Percentiles rank a stretch among this genome's conserved stretches.
phyloP scores from a whole-genome alignment of 2,329 filamentous ascomycete species.

The Colletotrichum graminicola region DNA sequence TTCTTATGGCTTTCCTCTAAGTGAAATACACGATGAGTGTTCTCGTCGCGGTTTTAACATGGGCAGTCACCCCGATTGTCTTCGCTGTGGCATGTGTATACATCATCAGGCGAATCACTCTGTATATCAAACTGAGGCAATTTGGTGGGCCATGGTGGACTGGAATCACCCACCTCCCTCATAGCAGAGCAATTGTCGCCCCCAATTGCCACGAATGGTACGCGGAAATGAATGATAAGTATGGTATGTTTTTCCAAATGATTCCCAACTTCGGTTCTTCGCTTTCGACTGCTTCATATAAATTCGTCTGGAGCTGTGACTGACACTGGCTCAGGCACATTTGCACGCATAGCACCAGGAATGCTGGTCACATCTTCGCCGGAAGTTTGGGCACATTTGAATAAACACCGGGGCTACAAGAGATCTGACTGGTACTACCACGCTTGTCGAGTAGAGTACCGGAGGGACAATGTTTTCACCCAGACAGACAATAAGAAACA shows the following conservation, averaged over 20 bases:
- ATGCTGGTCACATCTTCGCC: conserved; percentile 62
- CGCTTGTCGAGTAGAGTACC: conserved; percentile 61
- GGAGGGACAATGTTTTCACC: conserved; percentile 65
- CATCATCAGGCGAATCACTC: not conserved
- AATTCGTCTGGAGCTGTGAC: not conserved
- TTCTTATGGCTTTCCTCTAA: too few species aligned
- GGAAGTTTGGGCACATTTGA: conserved; percentile 60
- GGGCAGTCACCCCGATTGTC: not conserved
- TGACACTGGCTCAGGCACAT: conserved; percentile 40
- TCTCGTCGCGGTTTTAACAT: not conserved
- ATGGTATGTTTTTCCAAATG: conserved; percentile 47
- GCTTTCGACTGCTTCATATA: not conserved
- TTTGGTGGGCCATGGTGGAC: conserved; percentile 45
- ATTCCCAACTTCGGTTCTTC: conserved; percentile 28
- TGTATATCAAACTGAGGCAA: conserved; percentile 41
- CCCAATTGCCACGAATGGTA: conserved; percentile 47
- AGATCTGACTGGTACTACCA: conserved; percentile 59
- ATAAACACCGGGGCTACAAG: conserved; percentile 56
- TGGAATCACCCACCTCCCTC: conserved; percentile 45
- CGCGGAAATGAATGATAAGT: conserved; percentile 45
- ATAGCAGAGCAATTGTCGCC: conserved; percentile 45
- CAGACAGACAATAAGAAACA: conserved; percentile 63
- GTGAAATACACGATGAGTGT: not conserved
- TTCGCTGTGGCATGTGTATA: not conserved
- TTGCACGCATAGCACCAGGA: conserved; percentile 58